phyloP scores from a whole-genome alignment of 2,329 filamentous ascomycete species.

The Cordyceps farinosa region DNA sequence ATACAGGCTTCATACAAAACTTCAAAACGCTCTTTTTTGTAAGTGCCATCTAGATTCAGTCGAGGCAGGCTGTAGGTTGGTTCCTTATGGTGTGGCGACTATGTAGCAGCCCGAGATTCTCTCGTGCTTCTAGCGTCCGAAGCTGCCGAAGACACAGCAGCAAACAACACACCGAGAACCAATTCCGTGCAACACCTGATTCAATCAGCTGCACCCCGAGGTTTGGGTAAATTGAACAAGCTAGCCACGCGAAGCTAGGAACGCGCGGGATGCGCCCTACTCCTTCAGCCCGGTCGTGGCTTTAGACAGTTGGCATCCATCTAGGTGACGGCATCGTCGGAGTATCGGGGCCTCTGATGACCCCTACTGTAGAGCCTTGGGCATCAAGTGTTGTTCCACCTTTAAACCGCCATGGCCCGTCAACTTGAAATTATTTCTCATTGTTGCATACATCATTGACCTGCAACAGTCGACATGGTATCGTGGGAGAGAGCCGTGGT shows the following conservation, averaged over 20 bases:
- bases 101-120: not conserved
- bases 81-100: not conserved
- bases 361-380: not conserved
- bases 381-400: not conserved
- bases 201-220: not conserved
- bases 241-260: not conserved
- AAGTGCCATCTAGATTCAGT: not conserved
- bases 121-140: conserved; percentile 7
- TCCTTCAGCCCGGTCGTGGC: not conserved
- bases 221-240: not conserved
- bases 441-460: not conserved
- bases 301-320: not conserved
- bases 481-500: not conserved
- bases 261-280: not conserved
- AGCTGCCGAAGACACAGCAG: not conserved
- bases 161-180: not conserved
- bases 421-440: not conserved
- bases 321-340: conserved; percentile 4
- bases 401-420: not conserved
- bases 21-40: not conserved
- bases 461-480: not conserved
- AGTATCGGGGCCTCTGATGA: not conserved
- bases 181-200: not conserved
- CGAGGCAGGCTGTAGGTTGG: not conserved
- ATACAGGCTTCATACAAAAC: not conserved